phyloP scores from a whole-genome alignment of 192 early-diverging fungal genomes.

The Entomortierella lignicola region DNA sequence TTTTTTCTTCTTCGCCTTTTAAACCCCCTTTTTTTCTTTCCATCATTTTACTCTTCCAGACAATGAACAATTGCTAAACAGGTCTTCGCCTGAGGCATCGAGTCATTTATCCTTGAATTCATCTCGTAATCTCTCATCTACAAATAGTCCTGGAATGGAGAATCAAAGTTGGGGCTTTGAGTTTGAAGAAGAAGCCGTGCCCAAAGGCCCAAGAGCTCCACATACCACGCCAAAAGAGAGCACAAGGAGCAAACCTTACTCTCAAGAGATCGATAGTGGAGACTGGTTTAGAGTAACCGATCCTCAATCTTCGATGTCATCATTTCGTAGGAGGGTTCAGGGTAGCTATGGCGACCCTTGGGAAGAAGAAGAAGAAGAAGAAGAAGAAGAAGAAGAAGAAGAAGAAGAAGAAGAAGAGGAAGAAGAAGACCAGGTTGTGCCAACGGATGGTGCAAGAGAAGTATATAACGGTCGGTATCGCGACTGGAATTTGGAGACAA shows the following conservation, averaged over 20 bases:
- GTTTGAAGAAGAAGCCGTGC: constrained; percentile 31
- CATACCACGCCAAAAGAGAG: not conserved
- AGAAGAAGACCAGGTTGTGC: no score
- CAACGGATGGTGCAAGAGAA: no score
- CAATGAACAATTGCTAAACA: no score
- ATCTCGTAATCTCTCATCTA: not conserved
- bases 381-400: no score
- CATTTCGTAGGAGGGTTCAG: no score
- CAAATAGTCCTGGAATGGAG: not conserved
- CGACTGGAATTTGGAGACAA: not conserved
- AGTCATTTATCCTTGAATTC: not conserved
- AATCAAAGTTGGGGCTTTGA: constrained; percentile 33
- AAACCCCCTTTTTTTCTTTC: no score
- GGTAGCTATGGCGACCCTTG: no score
- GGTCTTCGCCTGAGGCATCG: not conserved
- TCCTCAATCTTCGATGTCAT: not conserved
- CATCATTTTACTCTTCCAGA: no score
- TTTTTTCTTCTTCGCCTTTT: no score
- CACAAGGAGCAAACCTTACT: not conserved
- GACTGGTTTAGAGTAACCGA: not conserved
- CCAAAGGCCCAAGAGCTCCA: not conserved
- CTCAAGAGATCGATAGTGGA: not conserved
- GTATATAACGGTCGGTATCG: not conserved
- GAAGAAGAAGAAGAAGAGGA: no score
- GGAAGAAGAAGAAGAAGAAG: no score